These are phyloP conservation scores for Bathelium albidoporum DNA, from an alignment of 495 filamentous ascomycete species.

Conservation along the genomic window DNA sequence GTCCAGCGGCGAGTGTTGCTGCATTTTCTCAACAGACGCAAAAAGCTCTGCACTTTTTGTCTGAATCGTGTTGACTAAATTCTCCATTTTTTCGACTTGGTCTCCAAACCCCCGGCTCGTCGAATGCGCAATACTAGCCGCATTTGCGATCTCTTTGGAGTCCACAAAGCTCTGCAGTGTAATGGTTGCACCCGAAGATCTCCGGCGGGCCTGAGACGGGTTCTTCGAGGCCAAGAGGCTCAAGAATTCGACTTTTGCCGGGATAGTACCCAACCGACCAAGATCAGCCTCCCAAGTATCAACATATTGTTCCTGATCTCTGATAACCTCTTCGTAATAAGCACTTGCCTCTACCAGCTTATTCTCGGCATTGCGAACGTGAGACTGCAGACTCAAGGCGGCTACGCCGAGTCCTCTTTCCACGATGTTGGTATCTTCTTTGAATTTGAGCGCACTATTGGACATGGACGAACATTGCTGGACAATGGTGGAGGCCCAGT, in stretches of 20 bases:
- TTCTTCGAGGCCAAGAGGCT: constrained; percentile 31
- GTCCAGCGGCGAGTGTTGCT: constrained; percentile 22
- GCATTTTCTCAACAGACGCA: constrained; percentile 28
- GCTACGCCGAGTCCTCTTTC: constrained; percentile 64
- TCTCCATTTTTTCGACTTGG: constrained; percentile 42
- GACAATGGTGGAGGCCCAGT: constrained; percentile 63
- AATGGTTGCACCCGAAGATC: constrained; percentile 14
- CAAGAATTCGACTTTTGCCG: constrained; percentile 48
- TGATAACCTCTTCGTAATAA: constrained; percentile 60
- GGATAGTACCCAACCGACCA: constrained; percentile 49
- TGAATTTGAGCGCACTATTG: constrained; percentile 39
- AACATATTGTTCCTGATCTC: constrained; percentile 57
- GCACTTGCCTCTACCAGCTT: constrained; percentile 61
- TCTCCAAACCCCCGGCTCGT: constrained; percentile 43
- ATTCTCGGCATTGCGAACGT: constrained; percentile 61
- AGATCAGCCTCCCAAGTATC: constrained; percentile 61
- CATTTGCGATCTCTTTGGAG: constrained; percentile 51
- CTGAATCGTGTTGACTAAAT: constrained; percentile 41
- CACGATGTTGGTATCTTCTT: constrained; percentile 61
- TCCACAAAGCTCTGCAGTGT: constrained; percentile 68
- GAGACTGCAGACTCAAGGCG: constrained; percentile 68
- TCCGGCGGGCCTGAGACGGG: constrained; percentile 6
- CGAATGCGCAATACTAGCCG: constrained; percentile 36
- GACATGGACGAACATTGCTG: constrained; percentile 53
- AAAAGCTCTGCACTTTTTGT: constrained; percentile 44